phyloP scores from a whole-genome alignment of 768 basidiomycete genomes.

The Mycena galopus region DNA sequence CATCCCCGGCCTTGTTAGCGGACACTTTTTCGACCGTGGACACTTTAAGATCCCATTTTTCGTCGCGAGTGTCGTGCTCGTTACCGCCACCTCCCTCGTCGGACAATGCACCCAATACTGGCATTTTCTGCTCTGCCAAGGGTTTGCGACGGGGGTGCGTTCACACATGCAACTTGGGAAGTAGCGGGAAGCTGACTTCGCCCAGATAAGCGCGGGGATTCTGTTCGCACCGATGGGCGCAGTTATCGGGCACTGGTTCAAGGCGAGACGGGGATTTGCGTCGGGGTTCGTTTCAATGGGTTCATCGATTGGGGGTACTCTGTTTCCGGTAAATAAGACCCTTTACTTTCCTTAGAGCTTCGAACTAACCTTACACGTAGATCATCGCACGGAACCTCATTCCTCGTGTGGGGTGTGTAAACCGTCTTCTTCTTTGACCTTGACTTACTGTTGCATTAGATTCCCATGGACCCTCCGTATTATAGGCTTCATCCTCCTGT shows the following conservation, averaged over 20 bases:
- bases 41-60: constrained; percentile 67
- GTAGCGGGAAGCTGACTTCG: constrained; percentile 38
- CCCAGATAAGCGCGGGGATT: constrained; percentile 53
- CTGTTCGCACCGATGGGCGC: constrained; percentile 66
- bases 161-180: no score
- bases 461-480: constrained; percentile 81
- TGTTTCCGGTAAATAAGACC: constrained; percentile 59
- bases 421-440: neutral
- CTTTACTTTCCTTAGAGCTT: neutral
- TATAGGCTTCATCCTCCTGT: constrained; percentile 68
- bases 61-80: constrained; percentile 62
- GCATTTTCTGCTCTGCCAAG: constrained; percentile 86
- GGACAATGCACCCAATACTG: constrained; percentile 82
- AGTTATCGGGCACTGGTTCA: constrained; percentile 76
- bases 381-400: constrained; percentile 67
- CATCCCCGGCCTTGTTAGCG: constrained; percentile 73
- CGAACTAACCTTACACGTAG: neutral
- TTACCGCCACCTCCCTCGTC: constrained; percentile 72
- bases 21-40: constrained; percentile 83
- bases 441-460: constrained; percentile 44
- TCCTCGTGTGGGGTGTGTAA: constrained; percentile 60
- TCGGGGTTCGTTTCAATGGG: constrained; percentile 68
- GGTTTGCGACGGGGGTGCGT: constrained; percentile 70
- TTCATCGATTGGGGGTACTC: constrained; percentile 71
- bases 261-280: constrained; percentile 64